phyloP scores from a whole-genome alignment of 345 rosid genomes.

The Combretum micranthum region DNA sequence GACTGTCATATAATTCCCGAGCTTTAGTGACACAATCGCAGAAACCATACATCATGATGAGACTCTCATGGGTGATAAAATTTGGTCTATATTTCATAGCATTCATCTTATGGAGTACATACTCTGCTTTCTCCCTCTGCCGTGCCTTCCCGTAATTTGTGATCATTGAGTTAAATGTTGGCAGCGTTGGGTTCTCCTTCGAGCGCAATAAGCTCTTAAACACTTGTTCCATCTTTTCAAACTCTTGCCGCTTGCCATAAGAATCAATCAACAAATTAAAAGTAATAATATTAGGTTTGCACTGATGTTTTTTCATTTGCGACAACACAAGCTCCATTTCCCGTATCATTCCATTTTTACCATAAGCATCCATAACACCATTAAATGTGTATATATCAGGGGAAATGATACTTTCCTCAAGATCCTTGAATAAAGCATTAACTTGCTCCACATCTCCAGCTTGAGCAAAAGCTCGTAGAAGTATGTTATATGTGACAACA shows the following conservation, averaged over 20 bases:
- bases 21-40: slow-evolving; percentile 67
- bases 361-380: slow-evolving; percentile 95
- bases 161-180: slow-evolving; percentile 89
- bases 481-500: slow-evolving; percentile 81
- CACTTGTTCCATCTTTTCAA: slow-evolving; percentile 94
- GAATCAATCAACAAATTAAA: slow-evolving; percentile 78
- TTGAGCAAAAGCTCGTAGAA: slow-evolving; percentile 84
- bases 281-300: slow-evolving; percentile 78
- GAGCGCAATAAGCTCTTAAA: slow-evolving; percentile 70
- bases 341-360: slow-evolving; percentile 80
- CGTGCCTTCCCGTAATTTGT: slow-evolving; percentile 82
- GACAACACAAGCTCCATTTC: slow-evolving; percentile 89
- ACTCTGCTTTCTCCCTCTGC: slow-evolving; percentile 63
- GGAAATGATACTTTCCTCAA: slow-evolving; percentile 46
- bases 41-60: slow-evolving; percentile 71
- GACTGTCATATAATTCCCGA: slow-evolving; percentile 56
- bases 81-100: slow-evolving; percentile 64
- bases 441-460: slow-evolving; percentile 69
- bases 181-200: slow-evolving; percentile 75
- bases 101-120: slow-evolving; percentile 46
- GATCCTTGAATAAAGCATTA: slow-evolving; percentile 64
- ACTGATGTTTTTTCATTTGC: slow-evolving; percentile 59
- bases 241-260: slow-evolving; percentile 74
- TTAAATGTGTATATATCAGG: slow-evolving; percentile 76
- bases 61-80: slow-evolving; percentile 73